Base-by-base conservation (phyloP, 1,284 basidiomycete species). In the Waitea zeae region DNA sequence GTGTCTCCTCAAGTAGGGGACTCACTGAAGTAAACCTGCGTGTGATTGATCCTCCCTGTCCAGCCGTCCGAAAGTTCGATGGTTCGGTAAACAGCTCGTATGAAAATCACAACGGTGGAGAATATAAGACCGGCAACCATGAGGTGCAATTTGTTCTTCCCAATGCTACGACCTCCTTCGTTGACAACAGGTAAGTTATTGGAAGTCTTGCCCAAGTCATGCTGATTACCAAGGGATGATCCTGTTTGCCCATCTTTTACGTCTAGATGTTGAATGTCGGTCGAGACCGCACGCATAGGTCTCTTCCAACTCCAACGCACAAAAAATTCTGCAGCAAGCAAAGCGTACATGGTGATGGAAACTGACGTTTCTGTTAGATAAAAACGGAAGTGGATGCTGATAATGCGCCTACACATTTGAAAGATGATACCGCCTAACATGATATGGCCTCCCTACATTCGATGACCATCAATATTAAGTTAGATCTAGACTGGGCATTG, bases 401-500 rank as follows among this genome's bases (percentile, higher is more conserved):
- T 27, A 14, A 20, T n/a, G n/a, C n/a, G 39, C 49, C 32, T 38
- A 56, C 57, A 42, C 14, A 61, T 45, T 34, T 62, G 60, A 32
- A 59, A 47, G 20, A 56, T 44, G 36, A 63, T 66, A 17, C 68
- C 68, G 4, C 53, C 63, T 12, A 70, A 52, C 64, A 70, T 67
- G 41, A 68, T 59, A 36, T 61, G 38, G 1, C 50, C 57, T 7
- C 63, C 63, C 52, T 59, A n/a, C 11, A 24, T 17, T n/a, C n/a
- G n/a, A n/a, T n/a, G n/a, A n/a, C n/a, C n/a, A n/a, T n/a, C n/a
- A n/a, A n/a, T n/a, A n/a, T n/a, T n/a, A n/a, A n/a, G n/a, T n/a
- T n/a, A n/a, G n/a, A n/a, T n/a, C n/a, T n/a, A n/a, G n/a, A n/a
- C n/a, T n/a, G n/a, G n/a, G n/a, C 20, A 9, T n/a, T 7, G 6